Base-by-base conservation (phyloP, 2,329 filamentous ascomycete species). In the Botrytis sinoallii region DNA sequence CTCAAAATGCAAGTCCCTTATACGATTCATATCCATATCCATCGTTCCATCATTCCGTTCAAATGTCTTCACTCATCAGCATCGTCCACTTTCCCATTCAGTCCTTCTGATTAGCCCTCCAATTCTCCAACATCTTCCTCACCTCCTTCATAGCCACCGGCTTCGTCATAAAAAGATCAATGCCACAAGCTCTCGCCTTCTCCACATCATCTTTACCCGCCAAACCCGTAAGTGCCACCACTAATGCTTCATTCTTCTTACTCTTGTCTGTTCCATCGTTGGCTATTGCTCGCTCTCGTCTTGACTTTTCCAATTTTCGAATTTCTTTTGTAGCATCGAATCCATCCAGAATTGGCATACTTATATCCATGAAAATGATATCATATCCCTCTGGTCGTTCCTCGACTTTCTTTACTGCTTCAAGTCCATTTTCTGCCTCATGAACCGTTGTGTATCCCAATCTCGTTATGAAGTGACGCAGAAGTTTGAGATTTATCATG, bases 281-380 rank as follows among this genome's bases (percentile, higher is more conserved):
- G 38, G 44, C 35, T 25, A 42, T 42, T 69, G 63, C 74, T 76
- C 77, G 75, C 77, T 71, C 64, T 75, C 59, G 75, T 79, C 77
- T 76, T 88, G 87, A 29, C 86, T 82, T 2, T 83, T 82, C 5
- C 87, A 83, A 32, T 88, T 88, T 71, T 81, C 65, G 52, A 22
- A 68, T 68, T n/a, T 68, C 82, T 16, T 82, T 81, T 14, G 86
- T 88, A 0, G 85, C 83, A 32, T 85, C 84, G 22, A 87, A 81
- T 0, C 86, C 86, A 75, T 89, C 84, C 76, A 89, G 85, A 7
- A 88, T 81, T 0, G 87, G 87, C 88, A 89, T 89, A 8, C 78
- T 79, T 83, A 85, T 84, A 75, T 89, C 87, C 84, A 86, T 82
- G 46, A 82, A 83, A 4, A 88, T 83, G 60, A 86, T 82, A 57